A percentile compares a stretch with the other conserved stretches of the same genome.
Conservation (phyloP, 1,284 basidiomycete species). For the Inonotus obliquus region DNA sequence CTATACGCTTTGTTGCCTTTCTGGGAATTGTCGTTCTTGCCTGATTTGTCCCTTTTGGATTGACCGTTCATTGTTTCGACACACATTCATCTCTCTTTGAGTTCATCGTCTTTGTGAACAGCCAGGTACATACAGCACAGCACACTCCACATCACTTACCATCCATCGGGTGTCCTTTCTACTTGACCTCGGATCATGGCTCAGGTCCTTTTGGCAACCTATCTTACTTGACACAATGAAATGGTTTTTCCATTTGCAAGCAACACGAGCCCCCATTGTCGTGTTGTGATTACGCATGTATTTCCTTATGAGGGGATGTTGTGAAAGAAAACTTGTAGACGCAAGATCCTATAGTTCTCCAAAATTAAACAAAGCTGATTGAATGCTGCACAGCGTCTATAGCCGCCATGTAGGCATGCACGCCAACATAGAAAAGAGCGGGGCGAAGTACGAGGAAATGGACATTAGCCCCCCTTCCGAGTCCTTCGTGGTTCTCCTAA, state of each 20-base stretch:
- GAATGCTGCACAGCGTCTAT: background rate
- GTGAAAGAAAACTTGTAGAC: background rate
- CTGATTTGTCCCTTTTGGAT: background rate
- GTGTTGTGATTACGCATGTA: background rate
- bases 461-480: background rate
- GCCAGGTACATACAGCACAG: too few relatives aligned
- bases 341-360: background rate
- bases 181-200: too few relatives aligned
- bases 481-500: background rate
- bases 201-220: background rate
- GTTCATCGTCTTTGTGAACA: background rate
- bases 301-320: background rate
- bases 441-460: background rate
- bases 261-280: background rate
- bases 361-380: background rate
- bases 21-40: background rate
- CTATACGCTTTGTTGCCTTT: background rate
- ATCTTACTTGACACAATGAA: background rate
- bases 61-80: background rate
- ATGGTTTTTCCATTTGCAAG: background rate
- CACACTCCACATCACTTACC: too few relatives aligned
- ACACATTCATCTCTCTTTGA: background rate
- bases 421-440: background rate
- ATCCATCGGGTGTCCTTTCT: too few relatives aligned
- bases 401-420: background rate